A percentile compares a stretch with the other conserved stretches of the same genome.
Evolutionary conservation across 2,329 filamentous ascomycete genomes (phyloP).

Genomic region (Paracorniculantispora psalliotae): DNA sequence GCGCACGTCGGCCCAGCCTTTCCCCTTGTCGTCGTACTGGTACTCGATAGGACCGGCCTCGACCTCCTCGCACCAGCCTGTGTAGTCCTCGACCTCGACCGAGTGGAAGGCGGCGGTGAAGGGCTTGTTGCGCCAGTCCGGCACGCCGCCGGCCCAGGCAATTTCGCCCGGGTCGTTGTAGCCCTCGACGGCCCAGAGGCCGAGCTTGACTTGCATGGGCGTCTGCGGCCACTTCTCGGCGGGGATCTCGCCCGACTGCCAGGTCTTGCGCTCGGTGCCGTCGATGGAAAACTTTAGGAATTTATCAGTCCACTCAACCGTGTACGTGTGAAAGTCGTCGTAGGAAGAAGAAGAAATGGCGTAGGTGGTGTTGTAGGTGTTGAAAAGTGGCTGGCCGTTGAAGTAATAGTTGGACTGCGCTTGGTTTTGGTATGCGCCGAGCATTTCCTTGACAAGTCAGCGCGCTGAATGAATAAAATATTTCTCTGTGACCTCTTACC

Average conservation of each 20-base stretch:
- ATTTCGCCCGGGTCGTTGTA: constrained; percentile 53
- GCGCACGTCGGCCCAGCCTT: constrained; percentile 26
- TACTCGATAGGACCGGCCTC: constrained; percentile 22
- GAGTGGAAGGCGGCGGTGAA: constrained; percentile 23
- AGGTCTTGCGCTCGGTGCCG: constrained; percentile 30
- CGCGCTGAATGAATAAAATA: neutral
- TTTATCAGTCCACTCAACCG: constrained; percentile 60
- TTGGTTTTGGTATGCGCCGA: constrained; percentile 37
- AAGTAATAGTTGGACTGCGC: constrained; percentile 80
- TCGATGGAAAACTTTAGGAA: constrained; percentile 57
- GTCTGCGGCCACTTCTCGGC: constrained; percentile 59
- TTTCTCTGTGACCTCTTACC: constrained; percentile 15
- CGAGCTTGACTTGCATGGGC: constrained; percentile 62
- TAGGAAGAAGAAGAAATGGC: constrained; percentile 36
- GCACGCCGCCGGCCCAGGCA: constrained; percentile 60
- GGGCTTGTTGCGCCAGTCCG: constrained; percentile 24
- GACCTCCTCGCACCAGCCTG: constrained; percentile 23
- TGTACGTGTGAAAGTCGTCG: constrained; percentile 56
- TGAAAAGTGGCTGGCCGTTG: constrained; percentile 55
- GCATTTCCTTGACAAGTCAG: constrained; percentile 21
- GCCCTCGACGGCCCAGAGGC: constrained; percentile 50
- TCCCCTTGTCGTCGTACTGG: constrained; percentile 23
- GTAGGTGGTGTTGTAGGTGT: constrained; percentile 46
- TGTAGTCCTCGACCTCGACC: constrained; percentile 27
- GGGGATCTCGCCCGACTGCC: constrained; percentile 39